Evolutionary conservation across 176 grass and related monocot species (phyloP).

Genomic region (Rhipidocladum racemiflorum): DNA sequence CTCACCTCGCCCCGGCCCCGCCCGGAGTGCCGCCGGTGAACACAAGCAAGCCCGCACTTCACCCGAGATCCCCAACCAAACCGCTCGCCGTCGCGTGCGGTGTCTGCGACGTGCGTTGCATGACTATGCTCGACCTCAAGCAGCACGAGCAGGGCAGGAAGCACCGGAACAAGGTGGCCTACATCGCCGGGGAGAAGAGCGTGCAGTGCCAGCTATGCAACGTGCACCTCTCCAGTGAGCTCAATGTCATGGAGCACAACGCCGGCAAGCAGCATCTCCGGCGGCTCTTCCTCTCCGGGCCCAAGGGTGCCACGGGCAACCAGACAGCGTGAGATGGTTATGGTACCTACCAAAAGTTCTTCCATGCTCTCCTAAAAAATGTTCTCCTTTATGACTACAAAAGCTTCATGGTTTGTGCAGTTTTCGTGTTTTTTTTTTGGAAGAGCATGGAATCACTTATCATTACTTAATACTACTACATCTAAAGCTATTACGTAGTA

Average conservation of each 20-base stretch:
- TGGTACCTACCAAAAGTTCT: not conserved
- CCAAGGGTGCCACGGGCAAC: not conserved
- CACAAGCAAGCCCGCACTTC: not conserved
- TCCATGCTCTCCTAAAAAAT: not conserved
- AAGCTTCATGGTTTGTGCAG: not conserved
- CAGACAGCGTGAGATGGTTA: slow-evolving; percentile 9
- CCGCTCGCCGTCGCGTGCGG: not conserved
- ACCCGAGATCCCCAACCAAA: not conserved
- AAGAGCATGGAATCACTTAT: not conserved
- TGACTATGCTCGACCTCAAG: slow-evolving; percentile 31
- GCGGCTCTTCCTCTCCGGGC: not conserved
- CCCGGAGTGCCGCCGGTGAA: not conserved
- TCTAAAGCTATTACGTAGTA: not conserved
- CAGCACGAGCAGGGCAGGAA: slow-evolving; percentile 38
- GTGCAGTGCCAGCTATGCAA: slow-evolving; percentile 34
- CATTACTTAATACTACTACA: not conserved
- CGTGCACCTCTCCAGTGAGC: slow-evolving; percentile 22
- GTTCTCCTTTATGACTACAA: not conserved
- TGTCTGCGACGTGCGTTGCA: slow-evolving; percentile 38
- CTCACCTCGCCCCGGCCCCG: not conserved
- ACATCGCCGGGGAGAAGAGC: slow-evolving; percentile 26
- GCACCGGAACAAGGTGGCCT: slow-evolving; percentile 38
- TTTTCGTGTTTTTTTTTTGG: not conserved
- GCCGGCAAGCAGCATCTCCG: slow-evolving; percentile 29
- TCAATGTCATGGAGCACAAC: slow-evolving; percentile 42